Conservation (phyloP, 805 yeast species). For the Teunomyces lycoperdinae region DNA sequence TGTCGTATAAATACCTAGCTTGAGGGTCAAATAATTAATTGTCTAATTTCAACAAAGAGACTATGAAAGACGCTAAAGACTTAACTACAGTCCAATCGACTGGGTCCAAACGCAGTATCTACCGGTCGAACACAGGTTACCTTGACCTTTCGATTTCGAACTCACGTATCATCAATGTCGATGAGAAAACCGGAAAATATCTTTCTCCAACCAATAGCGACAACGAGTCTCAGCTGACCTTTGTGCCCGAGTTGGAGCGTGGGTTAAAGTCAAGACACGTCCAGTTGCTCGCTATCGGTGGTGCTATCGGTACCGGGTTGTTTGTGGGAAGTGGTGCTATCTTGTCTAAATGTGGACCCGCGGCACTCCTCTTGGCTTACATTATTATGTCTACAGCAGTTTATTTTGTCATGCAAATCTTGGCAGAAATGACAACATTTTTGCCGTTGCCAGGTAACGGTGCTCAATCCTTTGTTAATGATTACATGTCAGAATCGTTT, state of each 20-base stretch:
- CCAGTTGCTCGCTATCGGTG: constrained; percentile 16
- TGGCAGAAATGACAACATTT: constrained; percentile 34
- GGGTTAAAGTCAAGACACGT: constrained; percentile 14
- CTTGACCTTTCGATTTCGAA: constrained; percentile 24
- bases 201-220: constrained; percentile 18
- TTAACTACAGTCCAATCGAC: constrained; percentile 12
- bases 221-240: constrained; percentile 14
- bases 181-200: constrained; percentile 17
- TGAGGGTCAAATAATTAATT: too few species aligned
- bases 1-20: background rate
- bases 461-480: constrained; percentile 28
- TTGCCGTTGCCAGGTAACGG: constrained; percentile 36
- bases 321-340: constrained; percentile 28
- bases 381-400: constrained; percentile 18
- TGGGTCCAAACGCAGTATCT: constrained; percentile 21
- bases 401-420: constrained; percentile 29
- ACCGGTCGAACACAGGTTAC: constrained; percentile 22
- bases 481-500: constrained; percentile 25
- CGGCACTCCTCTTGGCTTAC: constrained; percentile 15
- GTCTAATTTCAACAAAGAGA: too few species aligned
- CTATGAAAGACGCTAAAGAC: constrained; percentile 1
- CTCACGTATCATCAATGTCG: constrained; percentile 15
- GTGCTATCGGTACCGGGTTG: constrained; percentile 22
- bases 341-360: constrained; percentile 18
- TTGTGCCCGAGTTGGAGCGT: constrained; percentile 15